Evolutionary conservation across 2,329 filamentous ascomycete genomes (phyloP).

Genomic region (Epichloe elymi): DNA sequence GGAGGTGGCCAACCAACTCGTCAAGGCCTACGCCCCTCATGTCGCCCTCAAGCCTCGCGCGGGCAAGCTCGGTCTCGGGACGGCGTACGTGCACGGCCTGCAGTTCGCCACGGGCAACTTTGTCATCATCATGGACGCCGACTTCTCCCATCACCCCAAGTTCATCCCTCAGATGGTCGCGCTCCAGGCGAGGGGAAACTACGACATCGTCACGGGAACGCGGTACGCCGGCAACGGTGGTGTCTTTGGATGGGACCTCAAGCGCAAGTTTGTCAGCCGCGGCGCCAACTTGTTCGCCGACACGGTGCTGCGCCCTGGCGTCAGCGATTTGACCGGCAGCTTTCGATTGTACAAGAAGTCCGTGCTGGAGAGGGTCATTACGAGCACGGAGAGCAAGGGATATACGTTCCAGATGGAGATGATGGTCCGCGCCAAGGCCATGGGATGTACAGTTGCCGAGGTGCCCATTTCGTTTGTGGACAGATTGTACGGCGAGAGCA

Average conservation of each 20-base stretch:
- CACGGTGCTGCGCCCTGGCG: slow-evolving; percentile 81
- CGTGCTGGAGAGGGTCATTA: slow-evolving; percentile 81
- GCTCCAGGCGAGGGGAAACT: slow-evolving; percentile 61
- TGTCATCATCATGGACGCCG: slow-evolving; percentile 99
- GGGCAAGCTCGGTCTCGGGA: slow-evolving; percentile 94
- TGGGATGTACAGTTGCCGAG: slow-evolving; percentile 89
- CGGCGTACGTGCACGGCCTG: slow-evolving; percentile 89
- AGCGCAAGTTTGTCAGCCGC: slow-evolving; percentile 71
- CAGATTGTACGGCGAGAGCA: slow-evolving; percentile 86
- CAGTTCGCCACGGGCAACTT: slow-evolving; percentile 86
- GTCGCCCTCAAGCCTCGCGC: slow-evolving; percentile 77
- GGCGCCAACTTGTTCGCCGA: slow-evolving; percentile 94
- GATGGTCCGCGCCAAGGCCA: slow-evolving; percentile 93
- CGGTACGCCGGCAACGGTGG: slow-evolving; percentile 82
- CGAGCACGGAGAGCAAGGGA: slow-evolving; percentile 84
- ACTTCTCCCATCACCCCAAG: slow-evolving; percentile 98
- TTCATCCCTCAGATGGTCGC: slow-evolving; percentile 93
- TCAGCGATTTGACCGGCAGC: slow-evolving; percentile 89
- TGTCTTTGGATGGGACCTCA: slow-evolving; percentile 93
- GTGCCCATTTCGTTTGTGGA: slow-evolving; percentile 96
- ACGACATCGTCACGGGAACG: slow-evolving; percentile 95
- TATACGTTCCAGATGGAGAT: slow-evolving; percentile 99
- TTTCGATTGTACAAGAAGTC: slow-evolving; percentile 90
- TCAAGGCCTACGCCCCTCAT: slow-evolving; percentile 68
- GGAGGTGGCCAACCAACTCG: slow-evolving; percentile 78